Percentiles rank a stretch among this genome's conserved stretches.
These are phyloP conservation scores for Liquidambar formosana DNA, from an alignment of 164 flowering plant genomes.

Conservation along the genomic window DNA sequence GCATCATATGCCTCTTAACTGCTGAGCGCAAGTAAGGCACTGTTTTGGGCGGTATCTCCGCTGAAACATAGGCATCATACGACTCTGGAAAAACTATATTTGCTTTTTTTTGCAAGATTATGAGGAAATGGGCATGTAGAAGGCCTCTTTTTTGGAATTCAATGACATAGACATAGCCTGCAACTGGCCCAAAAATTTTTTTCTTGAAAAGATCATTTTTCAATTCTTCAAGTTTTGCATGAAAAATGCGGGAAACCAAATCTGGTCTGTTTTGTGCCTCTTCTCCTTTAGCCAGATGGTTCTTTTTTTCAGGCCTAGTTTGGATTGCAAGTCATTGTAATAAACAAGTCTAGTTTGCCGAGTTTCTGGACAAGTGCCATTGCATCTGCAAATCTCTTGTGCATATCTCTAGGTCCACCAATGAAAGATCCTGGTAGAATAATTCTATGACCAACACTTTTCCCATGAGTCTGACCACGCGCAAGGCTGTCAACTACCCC, in stretches of 20 bases:
- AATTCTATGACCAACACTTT: conserved; percentile 1
- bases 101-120: neutral
- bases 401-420: neutral
- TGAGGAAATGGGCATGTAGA: neutral
- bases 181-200: neutral
- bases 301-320: too few relatives aligned
- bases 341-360: conserved; percentile 6
- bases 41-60: neutral
- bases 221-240: neutral
- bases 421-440: conserved; percentile 1
- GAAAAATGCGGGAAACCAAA: neutral
- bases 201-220: neutral
- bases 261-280: neutral
- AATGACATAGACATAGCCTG: neutral
- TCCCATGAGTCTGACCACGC: neutral
- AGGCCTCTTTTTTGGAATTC: neutral
- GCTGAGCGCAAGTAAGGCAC: neutral
- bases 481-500: neutral
- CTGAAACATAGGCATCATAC: neutral
- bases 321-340: conserved; percentile 12
- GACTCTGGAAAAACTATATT: neutral
- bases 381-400: neutral
- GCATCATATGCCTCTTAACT: neutral
- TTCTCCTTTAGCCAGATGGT: too few relatives aligned
- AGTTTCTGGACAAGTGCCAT: conserved; percentile 2